Percentiles rank a stretch among this genome's conserved stretches.
Conservation (phyloP, 371 early-diverging fungal species). For the Mortierella sp. region DNA sequence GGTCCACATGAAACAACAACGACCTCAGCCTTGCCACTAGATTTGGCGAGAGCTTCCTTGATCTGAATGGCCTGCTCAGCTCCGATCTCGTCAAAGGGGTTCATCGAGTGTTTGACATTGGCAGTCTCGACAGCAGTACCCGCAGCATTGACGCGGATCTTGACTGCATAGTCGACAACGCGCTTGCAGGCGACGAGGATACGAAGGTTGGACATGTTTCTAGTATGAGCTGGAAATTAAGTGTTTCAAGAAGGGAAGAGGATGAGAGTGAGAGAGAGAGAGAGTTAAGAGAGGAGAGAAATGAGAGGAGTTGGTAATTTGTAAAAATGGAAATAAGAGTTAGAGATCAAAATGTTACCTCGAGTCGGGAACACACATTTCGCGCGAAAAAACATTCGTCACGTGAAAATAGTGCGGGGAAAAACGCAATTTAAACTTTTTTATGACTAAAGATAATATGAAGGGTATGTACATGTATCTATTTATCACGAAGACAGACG, state of each 20-base stretch:
- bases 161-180: constrained; percentile 98
- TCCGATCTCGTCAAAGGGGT: constrained; percentile 99
- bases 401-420: constrained; percentile 48
- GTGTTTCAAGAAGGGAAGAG: background rate
- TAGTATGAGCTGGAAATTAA: background rate
- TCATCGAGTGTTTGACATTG: constrained; percentile 98
- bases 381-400: constrained; percentile 14
- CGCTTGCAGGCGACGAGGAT: constrained; percentile 96
- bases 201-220: constrained; percentile 61
- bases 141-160: constrained; percentile 94
- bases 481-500: constrained; percentile 4
- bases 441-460: background rate
- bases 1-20: constrained; percentile 95
- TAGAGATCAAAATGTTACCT: constrained; percentile 17
- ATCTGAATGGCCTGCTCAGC: constrained; percentile 96
- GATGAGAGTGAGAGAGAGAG: constrained; percentile 2
- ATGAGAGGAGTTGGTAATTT: background rate
- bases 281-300: constrained; percentile 3
- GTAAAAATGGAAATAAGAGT: constrained; percentile 9
- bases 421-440: background rate
- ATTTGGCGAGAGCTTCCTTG: constrained; percentile 84
- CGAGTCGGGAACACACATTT: constrained; percentile 32
- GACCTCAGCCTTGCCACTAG: constrained; percentile 82
- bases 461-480: background rate
- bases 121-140: constrained; percentile 93